Evolutionary conservation across 2,329 filamentous ascomycete species (phyloP).

Genomic region (Trichoderma simmonsii): DNA sequence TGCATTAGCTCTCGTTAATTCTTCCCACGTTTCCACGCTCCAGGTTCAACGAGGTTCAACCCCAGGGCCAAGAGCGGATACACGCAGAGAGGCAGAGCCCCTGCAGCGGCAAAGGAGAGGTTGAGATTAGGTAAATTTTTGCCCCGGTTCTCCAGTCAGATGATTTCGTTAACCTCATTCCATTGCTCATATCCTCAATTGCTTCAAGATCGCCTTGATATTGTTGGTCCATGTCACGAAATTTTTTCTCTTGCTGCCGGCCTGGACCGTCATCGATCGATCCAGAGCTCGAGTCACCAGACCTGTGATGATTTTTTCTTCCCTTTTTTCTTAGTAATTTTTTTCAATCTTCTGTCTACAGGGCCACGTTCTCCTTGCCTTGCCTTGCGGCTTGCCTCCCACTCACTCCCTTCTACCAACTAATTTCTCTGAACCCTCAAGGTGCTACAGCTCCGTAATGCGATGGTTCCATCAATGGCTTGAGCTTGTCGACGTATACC

Average conservation of each 20-base stretch:
- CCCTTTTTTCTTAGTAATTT: not conserved
- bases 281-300: constrained; percentile 10
- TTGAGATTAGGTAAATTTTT: constrained; percentile 39
- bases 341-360: not conserved
- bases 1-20: constrained; percentile 10
- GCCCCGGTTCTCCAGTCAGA: constrained; percentile 36
- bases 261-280: constrained; percentile 16
- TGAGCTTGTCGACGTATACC: not conserved
- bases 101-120: constrained; percentile 26
- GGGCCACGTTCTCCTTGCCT: not conserved
- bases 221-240: constrained; percentile 14
- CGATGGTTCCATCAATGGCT: not conserved
- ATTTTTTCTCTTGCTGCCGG: not conserved
- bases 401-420: not conserved
- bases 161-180: constrained; percentile 31
- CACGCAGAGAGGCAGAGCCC: not conserved
- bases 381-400: not conserved
- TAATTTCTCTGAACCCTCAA: not conserved
- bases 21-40: constrained; percentile 8
- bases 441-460: not conserved
- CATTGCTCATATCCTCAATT: constrained; percentile 18
- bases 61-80: constrained; percentile 6
- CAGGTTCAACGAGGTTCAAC: not conserved
- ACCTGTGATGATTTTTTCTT: not conserved
- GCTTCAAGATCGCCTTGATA: constrained; percentile 11